These are phyloP conservation scores for Trifolium repens DNA, from an alignment of 306 rosid species.

Conservation along the genomic window DNA sequence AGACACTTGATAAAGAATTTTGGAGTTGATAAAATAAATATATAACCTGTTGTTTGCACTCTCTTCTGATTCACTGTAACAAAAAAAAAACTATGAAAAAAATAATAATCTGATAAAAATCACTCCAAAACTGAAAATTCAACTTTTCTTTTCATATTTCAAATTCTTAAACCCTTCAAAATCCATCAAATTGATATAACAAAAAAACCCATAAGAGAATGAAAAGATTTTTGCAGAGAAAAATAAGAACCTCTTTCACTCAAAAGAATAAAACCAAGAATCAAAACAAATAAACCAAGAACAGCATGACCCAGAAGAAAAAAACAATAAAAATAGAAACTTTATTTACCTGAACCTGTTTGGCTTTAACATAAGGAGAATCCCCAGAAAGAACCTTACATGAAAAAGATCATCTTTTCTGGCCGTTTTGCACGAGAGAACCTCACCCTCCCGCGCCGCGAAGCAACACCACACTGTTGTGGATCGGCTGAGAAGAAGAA, in stretches of 20 bases:
- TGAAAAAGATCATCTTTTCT: conserved; percentile 62
- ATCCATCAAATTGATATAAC: background rate
- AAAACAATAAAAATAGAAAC: too few species aligned
- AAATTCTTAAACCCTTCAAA: too few species aligned
- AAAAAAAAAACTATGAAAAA: background rate
- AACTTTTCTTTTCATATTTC: background rate
- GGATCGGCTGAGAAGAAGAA: too few species aligned
- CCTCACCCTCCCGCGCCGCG: too few species aligned
- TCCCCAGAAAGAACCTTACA: conserved; percentile 86
- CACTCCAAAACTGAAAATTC: background rate
- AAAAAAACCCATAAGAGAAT: conserved; percentile 25
- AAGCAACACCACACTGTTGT: too few species aligned
- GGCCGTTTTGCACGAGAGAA: too few species aligned
- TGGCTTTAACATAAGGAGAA: conserved; percentile 91
- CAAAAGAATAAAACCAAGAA: conserved; percentile 44
- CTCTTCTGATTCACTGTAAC: background rate
- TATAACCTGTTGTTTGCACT: too few species aligned
- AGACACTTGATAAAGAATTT: too few species aligned
- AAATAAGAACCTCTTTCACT: background rate
- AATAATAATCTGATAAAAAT: too few species aligned
- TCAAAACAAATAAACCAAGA: conserved; percentile 31
- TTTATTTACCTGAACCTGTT: conserved; percentile 93
- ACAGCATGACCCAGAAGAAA: conserved; percentile 10
- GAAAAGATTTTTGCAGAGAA: background rate
- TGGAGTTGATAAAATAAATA: too few species aligned